A percentile compares a stretch with the other conserved stretches of the same genome.
Evolutionary conservation across 345 rosid species (phyloP).

Genomic region (Camelina laxa): DNA sequence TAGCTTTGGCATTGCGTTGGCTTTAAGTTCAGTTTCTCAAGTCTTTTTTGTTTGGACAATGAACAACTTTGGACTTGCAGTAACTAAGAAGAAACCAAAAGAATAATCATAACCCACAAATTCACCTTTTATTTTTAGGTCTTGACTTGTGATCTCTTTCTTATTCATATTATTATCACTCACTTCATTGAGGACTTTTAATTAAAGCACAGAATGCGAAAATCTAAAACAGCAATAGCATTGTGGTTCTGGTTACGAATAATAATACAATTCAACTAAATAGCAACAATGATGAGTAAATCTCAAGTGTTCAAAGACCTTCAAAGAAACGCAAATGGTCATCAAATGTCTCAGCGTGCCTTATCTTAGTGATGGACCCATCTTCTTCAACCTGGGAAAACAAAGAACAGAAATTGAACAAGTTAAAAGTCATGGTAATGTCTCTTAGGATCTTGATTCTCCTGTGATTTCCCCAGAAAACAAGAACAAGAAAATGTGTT

Average conservation of each 20-base stretch:
- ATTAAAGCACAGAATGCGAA: not conserved
- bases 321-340: conserved; percentile 81
- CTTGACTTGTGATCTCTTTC: not conserved
- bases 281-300: conserved; percentile 21
- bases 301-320: conserved; percentile 54
- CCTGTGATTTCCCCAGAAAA: not conserved
- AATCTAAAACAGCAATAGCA: conserved; percentile 14
- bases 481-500: conserved; percentile 14
- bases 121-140: not conserved
- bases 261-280: conserved; percentile 13
- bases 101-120: not conserved
- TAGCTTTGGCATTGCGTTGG: not conserved
- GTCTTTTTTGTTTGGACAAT: not conserved
- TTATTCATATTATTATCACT: conserved; percentile 6
- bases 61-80: not conserved
- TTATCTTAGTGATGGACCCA: conserved; percentile 75
- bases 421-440: not conserved
- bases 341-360: conserved; percentile 86
- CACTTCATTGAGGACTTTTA: conserved; percentile 1
- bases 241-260: conserved; percentile 17
- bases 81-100: not conserved
- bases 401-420: not conserved
- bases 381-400: conserved; percentile 76
- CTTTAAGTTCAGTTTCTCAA: conserved; percentile 3
- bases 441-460: not conserved